Conservation (phyloP, 2,329 filamentous ascomycete species). For the Kalmusia sp. region DNA sequence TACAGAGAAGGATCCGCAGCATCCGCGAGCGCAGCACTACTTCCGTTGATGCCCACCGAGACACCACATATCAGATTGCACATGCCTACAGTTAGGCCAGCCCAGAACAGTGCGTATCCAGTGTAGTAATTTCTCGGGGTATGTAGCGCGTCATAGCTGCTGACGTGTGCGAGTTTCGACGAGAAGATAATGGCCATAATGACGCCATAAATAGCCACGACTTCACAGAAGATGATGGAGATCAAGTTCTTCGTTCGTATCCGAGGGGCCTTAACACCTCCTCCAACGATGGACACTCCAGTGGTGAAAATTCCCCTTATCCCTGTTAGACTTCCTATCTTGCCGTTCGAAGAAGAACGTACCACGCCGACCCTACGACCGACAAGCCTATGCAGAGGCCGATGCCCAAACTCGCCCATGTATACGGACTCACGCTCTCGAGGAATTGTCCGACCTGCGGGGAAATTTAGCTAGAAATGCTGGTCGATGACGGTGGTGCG, state of each 20-base stretch:
- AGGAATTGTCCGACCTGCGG: constrained; percentile 87
- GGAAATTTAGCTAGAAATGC: constrained; percentile 16
- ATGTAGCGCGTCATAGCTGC: constrained; percentile 70
- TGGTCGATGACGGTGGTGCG: constrained; percentile 31
- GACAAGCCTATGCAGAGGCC: constrained; percentile 94
- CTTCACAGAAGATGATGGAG: constrained; percentile 99
- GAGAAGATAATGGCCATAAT: constrained; percentile 99
- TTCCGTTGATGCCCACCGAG: constrained; percentile 97
- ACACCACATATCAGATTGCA: constrained; percentile 97
- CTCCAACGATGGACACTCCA: constrained; percentile 94
- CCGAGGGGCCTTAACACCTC: constrained; percentile 92
- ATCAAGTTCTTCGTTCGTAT: constrained; percentile 99
- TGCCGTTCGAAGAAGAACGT: constrained; percentile 40
- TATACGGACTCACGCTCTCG: constrained; percentile 91
- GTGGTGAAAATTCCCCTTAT: constrained; percentile 98
- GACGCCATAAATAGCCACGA: constrained; percentile 99
- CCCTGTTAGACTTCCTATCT: constrained; percentile 20
- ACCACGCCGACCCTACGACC: constrained; percentile 98
- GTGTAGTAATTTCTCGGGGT: constrained; percentile 88
- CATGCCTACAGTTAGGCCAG: constrained; percentile 88
- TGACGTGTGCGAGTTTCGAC: constrained; percentile 77
- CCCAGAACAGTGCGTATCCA: constrained; percentile 95
- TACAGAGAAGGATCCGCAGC: constrained; percentile 90
- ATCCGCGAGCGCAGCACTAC: constrained; percentile 93
- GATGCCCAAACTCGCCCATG: constrained; percentile 91